Conservation (phyloP, 148 eudicot genomes). For the Mesembryanthemum crystallinum region DNA sequence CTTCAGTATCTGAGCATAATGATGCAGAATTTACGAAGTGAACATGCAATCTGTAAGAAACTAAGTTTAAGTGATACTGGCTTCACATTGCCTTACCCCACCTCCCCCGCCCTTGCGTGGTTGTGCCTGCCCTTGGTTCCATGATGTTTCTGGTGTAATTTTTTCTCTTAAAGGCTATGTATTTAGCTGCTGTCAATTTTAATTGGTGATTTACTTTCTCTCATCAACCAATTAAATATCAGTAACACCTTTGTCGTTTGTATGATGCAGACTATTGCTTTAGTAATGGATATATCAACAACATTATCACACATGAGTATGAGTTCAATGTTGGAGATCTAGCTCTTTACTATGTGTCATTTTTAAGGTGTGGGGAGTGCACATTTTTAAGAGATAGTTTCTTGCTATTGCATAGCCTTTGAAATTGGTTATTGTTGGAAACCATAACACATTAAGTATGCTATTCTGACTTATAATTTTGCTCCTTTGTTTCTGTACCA, state of each 20-base stretch:
- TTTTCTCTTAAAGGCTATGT: neutral
- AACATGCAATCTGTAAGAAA: constrained; percentile 50
- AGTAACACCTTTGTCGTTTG: neutral
- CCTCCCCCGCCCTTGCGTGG: neutral
- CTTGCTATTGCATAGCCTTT: neutral
- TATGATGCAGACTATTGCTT: constrained; percentile 50
- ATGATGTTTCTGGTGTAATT: neutral
- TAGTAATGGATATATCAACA: constrained; percentile 54
- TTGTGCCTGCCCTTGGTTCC: too few relatives aligned
- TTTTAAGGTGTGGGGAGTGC: constrained; percentile 37
- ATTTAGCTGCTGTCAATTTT: neutral
- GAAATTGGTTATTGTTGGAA: neutral
- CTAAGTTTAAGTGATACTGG: neutral
- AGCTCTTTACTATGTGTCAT: constrained; percentile 50
- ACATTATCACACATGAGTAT: constrained; percentile 44
- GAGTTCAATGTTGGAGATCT: constrained; percentile 49
- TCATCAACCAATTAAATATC: neutral
- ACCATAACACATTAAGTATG: neutral
- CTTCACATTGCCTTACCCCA: neutral
- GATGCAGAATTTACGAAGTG: constrained; percentile 53
- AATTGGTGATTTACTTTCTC: neutral
- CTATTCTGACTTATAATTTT: constrained; percentile 3
- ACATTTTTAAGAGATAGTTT: neutral
- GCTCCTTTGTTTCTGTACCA: constrained; percentile 23
- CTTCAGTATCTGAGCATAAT: constrained; percentile 60